Evolutionary conservation across 139 green algal species (phyloP).

Genomic region (Micractinium conductrix): DNA sequence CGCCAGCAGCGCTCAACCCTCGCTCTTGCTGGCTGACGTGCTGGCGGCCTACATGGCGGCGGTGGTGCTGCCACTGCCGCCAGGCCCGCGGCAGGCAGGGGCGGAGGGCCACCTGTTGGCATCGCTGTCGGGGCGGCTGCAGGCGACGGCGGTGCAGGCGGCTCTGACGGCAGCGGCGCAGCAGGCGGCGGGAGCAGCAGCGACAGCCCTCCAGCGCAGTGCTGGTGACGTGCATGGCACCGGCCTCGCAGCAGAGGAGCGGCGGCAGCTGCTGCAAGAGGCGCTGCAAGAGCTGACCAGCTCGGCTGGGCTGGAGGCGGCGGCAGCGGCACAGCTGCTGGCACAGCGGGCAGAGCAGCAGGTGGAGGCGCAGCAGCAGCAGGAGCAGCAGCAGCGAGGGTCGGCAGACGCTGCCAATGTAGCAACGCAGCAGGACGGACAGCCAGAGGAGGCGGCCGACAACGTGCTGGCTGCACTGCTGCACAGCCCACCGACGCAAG

Average conservation of each 20-base stretch:
- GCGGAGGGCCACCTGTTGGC: not conserved
- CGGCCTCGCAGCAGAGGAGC: not conserved
- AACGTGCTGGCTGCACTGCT: not conserved
- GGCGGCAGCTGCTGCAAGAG: not conserved
- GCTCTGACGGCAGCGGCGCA: not conserved
- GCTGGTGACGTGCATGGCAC: not conserved
- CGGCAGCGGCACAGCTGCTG: conserved; percentile 34
- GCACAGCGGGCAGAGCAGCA: not conserved
- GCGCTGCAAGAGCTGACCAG: conserved; percentile 22
- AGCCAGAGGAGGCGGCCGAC: not conserved
- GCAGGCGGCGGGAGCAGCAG: not conserved
- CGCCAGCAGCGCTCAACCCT: too few relatives aligned
- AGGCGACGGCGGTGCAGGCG: not conserved
- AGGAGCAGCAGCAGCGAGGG: not conserved
- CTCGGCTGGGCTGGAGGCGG: not conserved
- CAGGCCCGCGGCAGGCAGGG: not conserved
- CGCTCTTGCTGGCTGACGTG: conserved; percentile 13
- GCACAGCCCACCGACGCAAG: not conserved
- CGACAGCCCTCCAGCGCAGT: not conserved
- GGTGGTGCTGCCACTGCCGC: not conserved
- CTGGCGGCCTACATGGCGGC: conserved; percentile 3
- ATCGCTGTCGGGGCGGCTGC: not conserved
- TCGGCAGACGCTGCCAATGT: not conserved
- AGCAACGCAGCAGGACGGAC: not conserved
- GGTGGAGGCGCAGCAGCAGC: too few relatives aligned